Evolutionary conservation across 164 flowering plant genomes (phyloP), one percentile per base, ranked within the genome.

Genomic region (Hamamelis virginiana): DNA sequence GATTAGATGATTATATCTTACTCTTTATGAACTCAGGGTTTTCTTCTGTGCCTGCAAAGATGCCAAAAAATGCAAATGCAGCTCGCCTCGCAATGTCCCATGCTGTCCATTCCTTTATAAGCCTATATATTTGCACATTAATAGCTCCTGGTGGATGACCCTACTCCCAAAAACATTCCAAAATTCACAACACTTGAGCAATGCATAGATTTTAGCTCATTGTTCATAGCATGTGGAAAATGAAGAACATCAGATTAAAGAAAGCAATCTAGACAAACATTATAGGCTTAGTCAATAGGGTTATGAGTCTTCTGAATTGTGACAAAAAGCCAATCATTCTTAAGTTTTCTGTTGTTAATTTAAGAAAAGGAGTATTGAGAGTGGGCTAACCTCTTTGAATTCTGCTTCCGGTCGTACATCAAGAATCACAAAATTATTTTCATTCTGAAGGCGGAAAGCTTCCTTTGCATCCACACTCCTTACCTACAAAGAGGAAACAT

Each of bases 51-150:
- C 98, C 98, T 46, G 94, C 66, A 74, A 95, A 95, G 66, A 95
- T 92, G 67, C 98, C 98, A 59, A 95, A 95, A 81, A 95, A 95
- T 23, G 97, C 97, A 84, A 95, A 95, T 73, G 97, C 98, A 76
- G 86, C 94, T 22, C 98, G 88, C 65, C 98, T 81, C 48, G 98
- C 96, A 51, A 95, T 95, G 77, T 95, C 98, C 98, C 98, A 95
- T 21, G 98, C 96, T 59, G 97, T 95, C 97, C 98, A 95, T 68
- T 95, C 97, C 82, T 89, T 95, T 81, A 95, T 92, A 11, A 95
- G 96, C 78, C 98, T 87, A 72, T 89, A 92, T 62, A 95, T 81
- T 84, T 95, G 96, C 55, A 85, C 97, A 81, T 95, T 95, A 16
- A 92, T 82, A 16, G 94, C 97, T 28, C 92, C 97, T 28, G 87